phyloP scores from a whole-genome alignment of 2,329 filamentous ascomycete species.

The Lecanicillium sp. region DNA sequence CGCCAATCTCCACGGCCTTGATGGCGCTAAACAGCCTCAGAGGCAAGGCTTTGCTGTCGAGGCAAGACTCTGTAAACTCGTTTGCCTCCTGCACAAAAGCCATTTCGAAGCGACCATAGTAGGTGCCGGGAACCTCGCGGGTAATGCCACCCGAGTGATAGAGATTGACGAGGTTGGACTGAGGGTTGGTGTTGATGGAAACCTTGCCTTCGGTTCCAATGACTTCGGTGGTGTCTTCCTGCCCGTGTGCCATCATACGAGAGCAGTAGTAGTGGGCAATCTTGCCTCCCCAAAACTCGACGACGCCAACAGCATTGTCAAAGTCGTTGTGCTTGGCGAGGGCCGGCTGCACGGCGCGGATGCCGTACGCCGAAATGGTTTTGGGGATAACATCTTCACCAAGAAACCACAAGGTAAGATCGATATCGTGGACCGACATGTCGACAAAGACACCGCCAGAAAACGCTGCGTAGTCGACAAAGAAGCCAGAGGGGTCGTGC shows the following conservation, averaged over 20 bases:
- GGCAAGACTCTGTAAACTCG: conserved; percentile 51
- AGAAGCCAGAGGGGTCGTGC: conserved; percentile 58
- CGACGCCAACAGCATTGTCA: conserved; percentile 37
- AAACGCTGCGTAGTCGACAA: conserved; percentile 58
- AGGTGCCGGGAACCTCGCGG: conserved; percentile 51
- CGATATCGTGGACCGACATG: conserved; percentile 62
- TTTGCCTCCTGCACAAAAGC: conserved; percentile 56
- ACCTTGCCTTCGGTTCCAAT: conserved; percentile 60
- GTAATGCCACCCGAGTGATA: conserved; percentile 45
- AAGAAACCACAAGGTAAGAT: conserved; percentile 25
- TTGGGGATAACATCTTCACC: conserved; percentile 23
- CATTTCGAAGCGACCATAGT: conserved; percentile 53
- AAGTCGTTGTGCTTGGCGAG: conserved; percentile 21
- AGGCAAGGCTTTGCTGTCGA: conserved; percentile 47
- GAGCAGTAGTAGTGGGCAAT: conserved; percentile 57
- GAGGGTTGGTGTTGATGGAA: conserved; percentile 50
- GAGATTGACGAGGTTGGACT: conserved; percentile 44
- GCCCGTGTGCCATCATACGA: conserved; percentile 60
- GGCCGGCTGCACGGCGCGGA: conserved; percentile 24
- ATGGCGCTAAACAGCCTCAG: conserved; percentile 50
- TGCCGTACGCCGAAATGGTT: conserved; percentile 21
- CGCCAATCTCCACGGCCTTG: conserved; percentile 51
- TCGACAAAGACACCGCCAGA: conserved; percentile 64
- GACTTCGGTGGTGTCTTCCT: conserved; percentile 59
- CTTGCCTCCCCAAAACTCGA: conserved; percentile 56